These are phyloP conservation scores for Thymus mandschuricus DNA, from an alignment of 257 asterid genomes.

Conservation along the genomic window DNA sequence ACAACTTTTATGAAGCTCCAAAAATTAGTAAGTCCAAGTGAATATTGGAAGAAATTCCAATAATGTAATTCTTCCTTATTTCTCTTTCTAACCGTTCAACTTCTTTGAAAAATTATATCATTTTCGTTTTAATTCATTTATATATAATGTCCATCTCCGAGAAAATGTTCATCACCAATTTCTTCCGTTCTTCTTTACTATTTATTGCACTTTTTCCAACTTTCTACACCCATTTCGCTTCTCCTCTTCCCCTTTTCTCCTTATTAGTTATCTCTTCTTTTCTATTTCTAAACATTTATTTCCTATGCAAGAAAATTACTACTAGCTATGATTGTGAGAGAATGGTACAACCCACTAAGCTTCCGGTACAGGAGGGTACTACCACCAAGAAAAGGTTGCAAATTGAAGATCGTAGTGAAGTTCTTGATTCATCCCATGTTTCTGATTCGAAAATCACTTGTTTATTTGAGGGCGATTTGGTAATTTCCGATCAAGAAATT, in stretches of 20 bases:
- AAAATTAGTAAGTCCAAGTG: not conserved
- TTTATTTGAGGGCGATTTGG: too few species aligned
- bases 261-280: conserved; percentile 15
- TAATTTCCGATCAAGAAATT: too few species aligned
- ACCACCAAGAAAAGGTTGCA: not conserved
- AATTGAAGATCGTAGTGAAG: not conserved
- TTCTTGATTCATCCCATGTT: too few species aligned
- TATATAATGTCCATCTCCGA: too few species aligned
- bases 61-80: too few species aligned
- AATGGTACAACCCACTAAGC: not conserved
- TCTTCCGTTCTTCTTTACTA: conserved; percentile 32
- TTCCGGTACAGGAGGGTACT: not conserved
- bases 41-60: not conserved
- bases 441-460: too few species aligned
- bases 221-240: conserved; percentile 20
- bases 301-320: conserved; percentile 20
- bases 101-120: not conserved
- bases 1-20: not conserved
- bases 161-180: not conserved
- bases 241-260: not conserved
- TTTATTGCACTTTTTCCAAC: conserved; percentile 32
- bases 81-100: not conserved
- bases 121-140: not conserved
- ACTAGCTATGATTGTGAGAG: conserved; percentile 1
- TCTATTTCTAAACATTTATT: conserved; percentile 15